Percentiles rank a stretch among this genome's conserved stretches.
These are phyloP conservation scores for Phialocephala sp. DNA, from an alignment of 2,329 filamentous ascomycete genomes.

Conservation along the genomic window DNA sequence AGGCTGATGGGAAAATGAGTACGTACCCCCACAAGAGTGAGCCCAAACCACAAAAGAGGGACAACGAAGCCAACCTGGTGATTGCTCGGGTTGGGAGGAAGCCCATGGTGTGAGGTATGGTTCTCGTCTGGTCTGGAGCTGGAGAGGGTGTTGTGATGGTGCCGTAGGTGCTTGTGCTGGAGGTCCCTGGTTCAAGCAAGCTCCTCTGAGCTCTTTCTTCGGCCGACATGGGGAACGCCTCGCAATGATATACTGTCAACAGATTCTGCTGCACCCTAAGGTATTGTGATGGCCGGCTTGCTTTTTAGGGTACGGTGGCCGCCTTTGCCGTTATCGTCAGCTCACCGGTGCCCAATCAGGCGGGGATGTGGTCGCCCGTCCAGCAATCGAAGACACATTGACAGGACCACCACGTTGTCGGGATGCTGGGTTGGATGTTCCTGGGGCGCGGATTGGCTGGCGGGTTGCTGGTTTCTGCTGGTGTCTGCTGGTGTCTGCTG, in stretches of 20 bases:
- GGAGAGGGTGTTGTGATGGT: neutral
- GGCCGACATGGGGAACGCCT: neutral
- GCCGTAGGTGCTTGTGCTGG: neutral
- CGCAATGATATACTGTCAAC: neutral
- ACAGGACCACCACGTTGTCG: conserved; percentile 5
- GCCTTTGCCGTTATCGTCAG: conserved; percentile 11
- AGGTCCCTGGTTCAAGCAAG: neutral
- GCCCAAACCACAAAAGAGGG: conserved; percentile 57
- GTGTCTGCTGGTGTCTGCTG: neutral
- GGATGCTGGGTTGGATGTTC: conserved; percentile 5
- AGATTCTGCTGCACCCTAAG: neutral
- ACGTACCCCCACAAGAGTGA: conserved; percentile 62
- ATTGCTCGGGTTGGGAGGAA: conserved; percentile 14
- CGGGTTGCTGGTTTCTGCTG: neutral
- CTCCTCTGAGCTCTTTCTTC: neutral
- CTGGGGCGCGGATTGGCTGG: neutral
- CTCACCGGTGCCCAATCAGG: neutral
- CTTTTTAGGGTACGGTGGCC: conserved; percentile 13
- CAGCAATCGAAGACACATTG: neutral
- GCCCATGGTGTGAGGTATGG: neutral
- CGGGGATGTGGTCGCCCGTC: neutral
- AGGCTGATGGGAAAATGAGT: neutral
- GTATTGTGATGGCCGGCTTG: neutral
- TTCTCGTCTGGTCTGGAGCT: conserved; percentile 2
- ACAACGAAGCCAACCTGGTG: conserved; percentile 14